These are phyloP conservation scores for Areca catechu DNA, from an alignment of 176 grass and related monocot genomes.

Conservation along the genomic window DNA sequence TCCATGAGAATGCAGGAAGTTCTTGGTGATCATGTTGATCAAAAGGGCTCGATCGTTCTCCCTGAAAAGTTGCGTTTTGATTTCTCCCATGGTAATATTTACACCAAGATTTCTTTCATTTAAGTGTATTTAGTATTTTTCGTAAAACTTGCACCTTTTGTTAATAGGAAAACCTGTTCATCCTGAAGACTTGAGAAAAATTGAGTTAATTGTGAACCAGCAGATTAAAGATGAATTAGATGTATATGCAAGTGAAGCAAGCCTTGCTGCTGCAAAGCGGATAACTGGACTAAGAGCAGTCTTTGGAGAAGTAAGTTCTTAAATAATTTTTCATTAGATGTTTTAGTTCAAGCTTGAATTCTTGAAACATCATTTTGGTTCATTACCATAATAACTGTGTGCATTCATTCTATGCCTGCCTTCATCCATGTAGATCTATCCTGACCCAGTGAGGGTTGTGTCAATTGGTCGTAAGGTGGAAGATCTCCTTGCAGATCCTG, in stretches of 20 bases:
- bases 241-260: constrained; percentile 77
- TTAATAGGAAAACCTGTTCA: constrained; percentile 88
- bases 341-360: neutral
- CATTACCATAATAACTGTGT: neutral
- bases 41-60: constrained; percentile 98
- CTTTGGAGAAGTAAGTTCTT: constrained; percentile 68
- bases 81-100: constrained; percentile 88
- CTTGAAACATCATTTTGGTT: too few species aligned
- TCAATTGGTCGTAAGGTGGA: constrained; percentile 76
- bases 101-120: neutral
- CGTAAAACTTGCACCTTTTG: neutral
- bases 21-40: constrained; percentile 94
- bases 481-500: constrained; percentile 50
- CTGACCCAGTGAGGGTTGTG: constrained; percentile 80
- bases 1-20: constrained; percentile 52
- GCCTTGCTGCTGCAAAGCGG: constrained; percentile 45
- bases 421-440: constrained; percentile 54
- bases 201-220: constrained; percentile 88
- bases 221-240: constrained; percentile 77
- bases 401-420: neutral
- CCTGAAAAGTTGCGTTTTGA: constrained; percentile 95
- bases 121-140: too few species aligned
- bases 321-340: constrained; percentile 2
- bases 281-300: constrained; percentile 80
- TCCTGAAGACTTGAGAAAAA: constrained; percentile 85